These are phyloP conservation scores for Sporothrix inflata DNA, from an alignment of 2,329 filamentous ascomycete genomes.

Conservation along the genomic window DNA sequence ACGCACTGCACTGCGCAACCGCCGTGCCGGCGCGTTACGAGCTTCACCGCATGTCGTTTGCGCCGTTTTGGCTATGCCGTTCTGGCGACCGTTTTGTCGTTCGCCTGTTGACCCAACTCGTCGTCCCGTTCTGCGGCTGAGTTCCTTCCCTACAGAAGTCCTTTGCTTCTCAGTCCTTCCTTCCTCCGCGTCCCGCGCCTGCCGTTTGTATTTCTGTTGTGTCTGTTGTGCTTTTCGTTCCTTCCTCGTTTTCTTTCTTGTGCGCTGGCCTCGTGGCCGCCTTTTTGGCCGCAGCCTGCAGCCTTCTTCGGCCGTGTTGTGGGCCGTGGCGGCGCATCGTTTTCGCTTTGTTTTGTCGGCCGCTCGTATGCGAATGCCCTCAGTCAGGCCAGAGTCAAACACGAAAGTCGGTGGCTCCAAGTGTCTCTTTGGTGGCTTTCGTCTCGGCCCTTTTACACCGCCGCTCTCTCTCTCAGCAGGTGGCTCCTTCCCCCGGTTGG, in stretches of 20 bases:
- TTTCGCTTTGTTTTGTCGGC: background rate
- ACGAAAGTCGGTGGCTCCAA: background rate
- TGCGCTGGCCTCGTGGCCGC: conserved; percentile 20
- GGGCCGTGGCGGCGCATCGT: background rate
- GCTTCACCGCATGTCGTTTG: conserved; percentile 16
- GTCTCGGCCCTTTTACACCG: conserved; percentile 22
- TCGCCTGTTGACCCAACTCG: too few relatives aligned
- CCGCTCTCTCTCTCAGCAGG: conserved; percentile 5
- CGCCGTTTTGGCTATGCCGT: background rate
- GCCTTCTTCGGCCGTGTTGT: conserved; percentile 7
- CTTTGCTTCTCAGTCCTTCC: background rate
- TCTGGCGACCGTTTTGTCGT: background rate
- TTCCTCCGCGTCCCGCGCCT: conserved; percentile 14
- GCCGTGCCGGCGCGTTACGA: background rate
- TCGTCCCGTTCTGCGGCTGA: background rate
- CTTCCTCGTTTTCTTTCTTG: background rate
- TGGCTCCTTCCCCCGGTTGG: background rate
- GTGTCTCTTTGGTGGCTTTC: background rate
- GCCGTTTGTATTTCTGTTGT: conserved; percentile 1
- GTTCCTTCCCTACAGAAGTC: conserved; percentile 13
- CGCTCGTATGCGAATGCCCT: background rate
- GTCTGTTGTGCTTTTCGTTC: background rate
- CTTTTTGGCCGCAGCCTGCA: conserved; percentile 22
- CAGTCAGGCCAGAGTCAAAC: background rate
- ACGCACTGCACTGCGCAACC: background rate